phyloP scores from a whole-genome alignment of 352 stramenopile species.

The Phytophthora aleatoria region DNA sequence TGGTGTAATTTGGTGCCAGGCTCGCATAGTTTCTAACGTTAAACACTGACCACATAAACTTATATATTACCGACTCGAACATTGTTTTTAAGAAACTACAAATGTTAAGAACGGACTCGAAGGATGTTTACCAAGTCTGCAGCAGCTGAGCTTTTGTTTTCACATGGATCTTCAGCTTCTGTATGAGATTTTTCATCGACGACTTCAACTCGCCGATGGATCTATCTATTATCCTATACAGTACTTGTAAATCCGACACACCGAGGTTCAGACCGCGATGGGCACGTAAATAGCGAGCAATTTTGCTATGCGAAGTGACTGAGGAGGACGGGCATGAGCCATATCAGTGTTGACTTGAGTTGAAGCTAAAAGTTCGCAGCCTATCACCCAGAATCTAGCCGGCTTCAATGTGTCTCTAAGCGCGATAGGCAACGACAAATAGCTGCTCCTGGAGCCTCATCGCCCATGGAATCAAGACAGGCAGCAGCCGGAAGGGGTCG shows the following conservation, averaged over 20 bases:
- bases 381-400: constrained; percentile 16
- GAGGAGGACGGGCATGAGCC: constrained; percentile 4
- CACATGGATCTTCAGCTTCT: neutral
- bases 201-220: constrained; percentile 3
- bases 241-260: neutral
- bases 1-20: constrained; percentile 32
- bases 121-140: constrained; percentile 11
- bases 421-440: neutral
- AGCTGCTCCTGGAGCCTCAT: neutral
- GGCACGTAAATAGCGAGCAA: neutral
- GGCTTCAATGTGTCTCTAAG: neutral
- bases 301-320: constrained; percentile 1
- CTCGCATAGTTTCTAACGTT: constrained; percentile 4
- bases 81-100: neutral
- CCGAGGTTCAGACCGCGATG: constrained; percentile 5
- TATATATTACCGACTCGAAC: constrained; percentile 12
- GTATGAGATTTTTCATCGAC: constrained; percentile 18
- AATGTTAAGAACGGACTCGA: neutral
- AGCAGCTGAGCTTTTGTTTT: constrained; percentile 18
- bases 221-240: constrained; percentile 6
- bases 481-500: constrained; percentile 16
- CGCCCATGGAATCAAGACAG: constrained; percentile 14
- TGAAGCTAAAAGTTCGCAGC: constrained; percentile 6
- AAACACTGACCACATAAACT: constrained; percentile 14
- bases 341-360: constrained; percentile 29